Base-by-base conservation (phyloP, 2,329 filamentous ascomycete genomes). In the Dactylella cylindrospora region DNA sequence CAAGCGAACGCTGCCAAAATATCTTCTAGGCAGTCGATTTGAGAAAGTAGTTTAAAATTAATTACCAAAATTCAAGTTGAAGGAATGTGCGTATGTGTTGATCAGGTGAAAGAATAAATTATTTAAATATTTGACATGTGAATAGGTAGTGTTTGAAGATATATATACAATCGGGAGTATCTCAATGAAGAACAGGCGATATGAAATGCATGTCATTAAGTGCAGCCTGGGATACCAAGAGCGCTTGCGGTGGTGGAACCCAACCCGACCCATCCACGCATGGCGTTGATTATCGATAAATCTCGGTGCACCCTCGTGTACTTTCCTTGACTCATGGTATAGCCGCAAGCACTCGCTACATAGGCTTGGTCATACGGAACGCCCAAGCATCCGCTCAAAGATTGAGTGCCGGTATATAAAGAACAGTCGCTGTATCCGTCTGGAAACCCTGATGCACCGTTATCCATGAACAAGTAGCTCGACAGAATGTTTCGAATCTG, bases 221-320 rank as follows among this genome's bases (percentile, higher is more conserved):
- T 43, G 35, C 68, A 70, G 4, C 68, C 65, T 8, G 67, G 19
- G 44, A 70, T 70, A 28, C 69, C 69, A 33, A 70, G 46, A 5
- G 43, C 59, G 22, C 51, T 54, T 6, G 66, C 68, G 13, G 64
- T 70, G 2, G 67, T 68, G 17, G 45, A 40, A 5, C 55, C 50
- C 38, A 70, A 62, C 2, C 69, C 69, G 40, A 70, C 66, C 69
- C 69, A 70, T 22, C 47, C 52, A 49, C 69, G 69, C 69, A 70
- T 70, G 10, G 68, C 69, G 64, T 70, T 70, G 13, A 70, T 64
- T 20, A 70, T 70, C 8, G 55, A 44, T 25, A 70, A n/a, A 62
- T 70, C 69, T 12, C 69, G 55, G 49, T 70, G 68, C 6, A 68
- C 67, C 22, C 69, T 67, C 13, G 69, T 70, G 36, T 70, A 70